Evolutionary conservation across 345 rosid species (phyloP).

Genomic region (Limnanthes douglasii): DNA sequence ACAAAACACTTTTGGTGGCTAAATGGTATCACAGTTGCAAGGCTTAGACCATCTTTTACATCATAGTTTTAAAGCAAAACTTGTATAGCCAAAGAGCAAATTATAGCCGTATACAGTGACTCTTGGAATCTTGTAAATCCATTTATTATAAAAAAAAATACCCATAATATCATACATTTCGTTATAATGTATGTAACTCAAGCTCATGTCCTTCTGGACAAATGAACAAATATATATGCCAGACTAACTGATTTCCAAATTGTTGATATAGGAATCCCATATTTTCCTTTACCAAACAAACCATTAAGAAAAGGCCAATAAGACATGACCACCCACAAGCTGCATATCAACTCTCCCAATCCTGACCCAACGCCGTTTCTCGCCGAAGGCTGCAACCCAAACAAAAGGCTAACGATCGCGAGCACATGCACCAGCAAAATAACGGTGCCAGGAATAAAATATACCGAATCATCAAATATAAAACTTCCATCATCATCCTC

Average conservation of each 20-base stretch:
- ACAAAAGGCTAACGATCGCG: too few species aligned
- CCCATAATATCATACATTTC: too few species aligned
- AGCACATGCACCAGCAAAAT: neutral
- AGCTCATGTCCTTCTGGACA: too few species aligned
- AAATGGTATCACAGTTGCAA: too few species aligned
- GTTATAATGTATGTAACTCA: too few species aligned
- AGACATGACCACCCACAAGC: slow-evolving; percentile 22
- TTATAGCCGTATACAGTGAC: too few species aligned
- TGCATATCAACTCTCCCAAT: slow-evolving; percentile 18
- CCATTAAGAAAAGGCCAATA: slow-evolving; percentile 41
- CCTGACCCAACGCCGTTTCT: slow-evolving; percentile 10
- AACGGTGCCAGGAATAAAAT: neutral
- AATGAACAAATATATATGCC: slow-evolving; percentile 18
- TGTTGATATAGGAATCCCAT: slow-evolving; percentile 44
- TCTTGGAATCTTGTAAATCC: too few species aligned
- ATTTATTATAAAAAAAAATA: too few species aligned
- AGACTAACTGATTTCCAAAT: slow-evolving; percentile 25
- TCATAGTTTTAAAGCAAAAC: too few species aligned
- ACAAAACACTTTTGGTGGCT: too few species aligned
- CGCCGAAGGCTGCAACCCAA: slow-evolving; percentile 1
- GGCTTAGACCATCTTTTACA: too few species aligned
- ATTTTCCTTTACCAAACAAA: slow-evolving; percentile 33
- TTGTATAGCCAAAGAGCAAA: too few species aligned
- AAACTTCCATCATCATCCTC: neutral
- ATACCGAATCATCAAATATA: neutral